These are phyloP conservation scores for Neopestalotiopsis clavispora DNA, from an alignment of 2,329 filamentous ascomycete genomes.

Conservation along the genomic window DNA sequence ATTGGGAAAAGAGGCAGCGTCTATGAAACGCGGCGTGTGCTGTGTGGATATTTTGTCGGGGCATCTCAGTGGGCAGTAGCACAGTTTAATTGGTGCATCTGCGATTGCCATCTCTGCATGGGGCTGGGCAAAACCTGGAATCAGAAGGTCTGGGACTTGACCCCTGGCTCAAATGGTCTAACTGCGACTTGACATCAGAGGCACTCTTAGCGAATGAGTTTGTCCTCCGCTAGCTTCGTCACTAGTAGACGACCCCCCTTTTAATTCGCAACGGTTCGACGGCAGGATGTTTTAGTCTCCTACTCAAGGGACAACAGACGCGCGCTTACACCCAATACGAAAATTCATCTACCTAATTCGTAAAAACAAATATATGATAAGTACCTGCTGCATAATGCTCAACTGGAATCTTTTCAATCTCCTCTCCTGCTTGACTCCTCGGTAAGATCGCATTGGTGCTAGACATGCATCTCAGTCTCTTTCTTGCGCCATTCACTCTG, in stretches of 20 bases:
- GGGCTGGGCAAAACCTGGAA: conserved; percentile 17
- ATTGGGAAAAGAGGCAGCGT: conserved; percentile 7
- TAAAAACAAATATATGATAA: not conserved
- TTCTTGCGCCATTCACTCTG: not conserved
- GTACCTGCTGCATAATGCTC: not conserved
- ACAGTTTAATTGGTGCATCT: conserved; percentile 14
- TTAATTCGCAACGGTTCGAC: conserved; percentile 4
- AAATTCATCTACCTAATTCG: not conserved
- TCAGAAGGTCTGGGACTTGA: not conserved
- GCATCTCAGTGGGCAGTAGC: not conserved
- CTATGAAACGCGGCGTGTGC: conserved; percentile 12
- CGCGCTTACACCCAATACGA: conserved; percentile 4
- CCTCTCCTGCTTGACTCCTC: not conserved
- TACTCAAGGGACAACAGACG: not conserved
- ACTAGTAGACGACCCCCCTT: conserved; percentile 2
- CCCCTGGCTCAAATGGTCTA: not conserved
- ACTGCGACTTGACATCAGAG: conserved; percentile 19
- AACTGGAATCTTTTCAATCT: not conserved
- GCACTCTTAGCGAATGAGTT: conserved; percentile 13
- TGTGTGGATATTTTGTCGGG: not conserved
- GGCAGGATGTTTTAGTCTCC: not conserved
- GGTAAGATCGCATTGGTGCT: not conserved
- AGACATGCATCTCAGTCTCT: not conserved
- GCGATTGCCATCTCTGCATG: not conserved
- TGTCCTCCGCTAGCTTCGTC: conserved; percentile 7